Percentiles rank a stretch among this genome's conserved stretches.
phyloP scores from a whole-genome alignment of 2,329 filamentous ascomycete species.

The Magnaporthiopsis incrustans region DNA sequence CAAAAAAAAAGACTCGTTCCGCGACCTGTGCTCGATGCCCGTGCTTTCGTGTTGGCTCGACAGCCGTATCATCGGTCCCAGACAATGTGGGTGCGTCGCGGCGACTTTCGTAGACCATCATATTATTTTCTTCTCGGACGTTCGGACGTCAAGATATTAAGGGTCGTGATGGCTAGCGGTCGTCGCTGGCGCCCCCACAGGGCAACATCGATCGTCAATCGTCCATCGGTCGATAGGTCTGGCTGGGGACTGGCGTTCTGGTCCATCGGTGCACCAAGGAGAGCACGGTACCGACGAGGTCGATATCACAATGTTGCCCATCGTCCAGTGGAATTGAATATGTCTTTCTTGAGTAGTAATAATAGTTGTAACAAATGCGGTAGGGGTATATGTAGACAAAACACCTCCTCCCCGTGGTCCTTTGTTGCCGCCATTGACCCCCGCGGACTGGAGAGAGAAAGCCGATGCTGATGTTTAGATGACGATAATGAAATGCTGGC shows the following conservation, averaged over 20 bases:
- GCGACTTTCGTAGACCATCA: not conserved
- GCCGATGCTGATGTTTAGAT: not conserved
- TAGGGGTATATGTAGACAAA: constrained; percentile 6
- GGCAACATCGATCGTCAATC: not conserved
- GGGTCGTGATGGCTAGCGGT: not conserved
- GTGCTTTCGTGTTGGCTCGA: not conserved
- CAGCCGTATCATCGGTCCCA: not conserved
- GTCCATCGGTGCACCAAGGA: not conserved
- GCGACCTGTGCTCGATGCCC: not conserved
- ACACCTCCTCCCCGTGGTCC: not conserved
- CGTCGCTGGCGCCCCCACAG: not conserved
- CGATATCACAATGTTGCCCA: too few relatives aligned
- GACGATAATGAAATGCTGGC: not conserved
- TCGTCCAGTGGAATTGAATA: too few relatives aligned
- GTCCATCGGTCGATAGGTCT: not conserved
- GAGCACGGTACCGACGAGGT: not conserved
- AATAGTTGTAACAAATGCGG: constrained; percentile 5
- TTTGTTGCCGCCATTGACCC: not conserved
- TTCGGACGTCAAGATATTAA: not conserved
- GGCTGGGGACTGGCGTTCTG: not conserved
- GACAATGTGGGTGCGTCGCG: too few relatives aligned
- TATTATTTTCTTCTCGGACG: not conserved
- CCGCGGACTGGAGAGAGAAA: constrained; percentile 6
- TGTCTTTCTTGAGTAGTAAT: not conserved
- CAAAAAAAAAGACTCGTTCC: not conserved